A percentile compares a stretch with the other conserved stretches of the same genome.
Conservation (phyloP, 441 rosid genomes). For the Melastoma candidum region DNA sequence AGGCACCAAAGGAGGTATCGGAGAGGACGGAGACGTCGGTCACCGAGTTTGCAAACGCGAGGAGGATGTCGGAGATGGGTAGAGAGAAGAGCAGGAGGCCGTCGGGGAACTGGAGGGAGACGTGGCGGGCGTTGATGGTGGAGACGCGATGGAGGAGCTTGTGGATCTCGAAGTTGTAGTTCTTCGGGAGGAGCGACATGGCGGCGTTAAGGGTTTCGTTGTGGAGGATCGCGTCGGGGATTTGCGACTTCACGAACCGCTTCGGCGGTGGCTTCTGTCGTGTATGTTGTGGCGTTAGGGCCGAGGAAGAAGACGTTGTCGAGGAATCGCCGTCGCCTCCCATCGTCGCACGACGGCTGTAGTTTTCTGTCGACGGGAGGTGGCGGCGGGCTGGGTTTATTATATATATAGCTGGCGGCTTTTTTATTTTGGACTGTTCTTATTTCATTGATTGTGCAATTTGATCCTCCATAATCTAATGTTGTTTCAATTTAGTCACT, state of each 20-base stretch:
- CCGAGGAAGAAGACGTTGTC: too few relatives aligned
- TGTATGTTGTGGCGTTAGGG: too few relatives aligned
- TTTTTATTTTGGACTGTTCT: too few relatives aligned
- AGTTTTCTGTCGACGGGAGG: too few relatives aligned
- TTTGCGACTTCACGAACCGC: slow-evolving; percentile 72
- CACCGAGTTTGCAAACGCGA: slow-evolving; percentile 44
- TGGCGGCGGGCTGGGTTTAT: too few relatives aligned
- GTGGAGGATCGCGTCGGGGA: slow-evolving; percentile 71
- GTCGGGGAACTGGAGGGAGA: slow-evolving; percentile 86
- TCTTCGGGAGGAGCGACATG: slow-evolving; percentile 58
- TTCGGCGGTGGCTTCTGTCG: slow-evolving; percentile 37
- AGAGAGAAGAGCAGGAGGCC: slow-evolving; percentile 87
- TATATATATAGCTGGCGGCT: too few relatives aligned
- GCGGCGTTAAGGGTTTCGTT: slow-evolving; percentile 75
- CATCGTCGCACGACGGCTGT: too few relatives aligned
- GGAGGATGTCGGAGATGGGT: slow-evolving; percentile 76
- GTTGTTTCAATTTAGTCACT: too few relatives aligned
- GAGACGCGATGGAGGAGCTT: slow-evolving; percentile 75
- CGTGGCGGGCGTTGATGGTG: slow-evolving; percentile 45
- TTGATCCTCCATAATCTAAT: too few relatives aligned
- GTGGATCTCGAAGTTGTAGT: slow-evolving; percentile 83
- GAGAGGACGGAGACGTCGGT: slow-evolving; percentile 73
- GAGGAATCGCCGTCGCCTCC: too few relatives aligned
- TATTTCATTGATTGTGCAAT: too few relatives aligned
- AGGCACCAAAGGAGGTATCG: slow-evolving; percentile 86